Base-by-base conservation (phyloP, 371 early-diverging fungal genomes). In the Rhizomucor pusillus region DNA sequence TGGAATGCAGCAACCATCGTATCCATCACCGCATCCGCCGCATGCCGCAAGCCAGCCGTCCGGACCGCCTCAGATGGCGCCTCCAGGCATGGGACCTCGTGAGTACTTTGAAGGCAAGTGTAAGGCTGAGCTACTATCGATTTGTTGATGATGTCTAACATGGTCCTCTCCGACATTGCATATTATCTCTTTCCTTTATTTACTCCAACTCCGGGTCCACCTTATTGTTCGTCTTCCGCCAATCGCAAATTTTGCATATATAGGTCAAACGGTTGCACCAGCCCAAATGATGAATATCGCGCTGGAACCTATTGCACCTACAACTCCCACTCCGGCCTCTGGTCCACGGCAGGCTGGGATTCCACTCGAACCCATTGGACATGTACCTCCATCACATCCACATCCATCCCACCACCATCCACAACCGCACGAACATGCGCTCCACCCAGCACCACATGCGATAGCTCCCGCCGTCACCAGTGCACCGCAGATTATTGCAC, bases 271-370 rank as follows among this genome's bases (percentile, higher is more conserved):
- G 6, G 48, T 61, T 4, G 34, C 56, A n/a, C 55, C 56, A n/a
- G 35, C 56, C 19, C 62, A 61, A 56, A 61, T 61, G 62, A 61
- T 56, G 56, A 29, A 29, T 7, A 29, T 29, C 29, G 29, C 29
- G 5, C 18, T 52, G 43, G 22, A 19, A 16, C 41, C 49, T 14
- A 35, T 49, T 10, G 22, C 45, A n/a, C 44, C 52, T 33, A 25
- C 52, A 45, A 20, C 45, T 29, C 29, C 29, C 29, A 29, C 29
- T 5, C 29, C 29, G 3, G 29, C 29, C 29, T 29, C 29, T 29
- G 29, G 7, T 29, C 29, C 29, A 3, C 29, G 29, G 29, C 29
- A 29, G 5, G 3, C 29, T 29, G 29, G 29, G 29, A 29, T 29
- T 7, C 29, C 29, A 7, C 7, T 56, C 18, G 57, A 56, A 13